These are phyloP conservation scores for Lasiodiplodia citricola DNA, from an alignment of 2,329 filamentous ascomycete species.

Conservation along the genomic window DNA sequence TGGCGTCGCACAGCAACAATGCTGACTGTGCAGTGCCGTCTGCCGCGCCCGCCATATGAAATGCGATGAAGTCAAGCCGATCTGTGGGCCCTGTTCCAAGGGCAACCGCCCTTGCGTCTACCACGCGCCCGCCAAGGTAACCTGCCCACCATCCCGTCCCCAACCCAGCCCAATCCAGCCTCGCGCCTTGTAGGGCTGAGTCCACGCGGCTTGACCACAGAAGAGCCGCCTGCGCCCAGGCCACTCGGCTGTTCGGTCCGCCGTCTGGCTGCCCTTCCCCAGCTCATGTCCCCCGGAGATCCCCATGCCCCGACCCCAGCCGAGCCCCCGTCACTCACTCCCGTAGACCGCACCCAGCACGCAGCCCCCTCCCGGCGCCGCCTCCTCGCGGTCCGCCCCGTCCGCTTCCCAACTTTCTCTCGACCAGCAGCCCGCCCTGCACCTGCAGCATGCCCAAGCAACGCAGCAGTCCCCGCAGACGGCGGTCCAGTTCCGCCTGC, in stretches of 20 bases:
- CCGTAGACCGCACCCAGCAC: not conserved
- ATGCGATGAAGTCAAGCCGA: constrained; percentile 55
- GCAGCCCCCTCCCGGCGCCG: not conserved
- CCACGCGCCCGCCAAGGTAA: constrained; percentile 27
- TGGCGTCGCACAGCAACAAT: not conserved
- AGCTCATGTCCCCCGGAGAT: not conserved
- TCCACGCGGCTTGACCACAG: not conserved
- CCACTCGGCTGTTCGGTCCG: not conserved
- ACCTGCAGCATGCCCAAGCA: not conserved
- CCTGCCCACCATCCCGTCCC: constrained; percentile 14
- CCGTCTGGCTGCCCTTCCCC: not conserved
- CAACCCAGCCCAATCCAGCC: constrained; percentile 5
- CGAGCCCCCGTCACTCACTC: not conserved
- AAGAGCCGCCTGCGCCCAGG: constrained; percentile 5
- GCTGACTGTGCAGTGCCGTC: constrained; percentile 42
- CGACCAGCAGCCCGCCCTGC: not conserved
- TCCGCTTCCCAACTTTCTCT: not conserved
- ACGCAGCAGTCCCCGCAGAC: not conserved
- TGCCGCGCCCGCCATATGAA: constrained; percentile 57
- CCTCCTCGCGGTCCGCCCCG: not conserved
- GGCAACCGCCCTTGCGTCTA: constrained; percentile 51
- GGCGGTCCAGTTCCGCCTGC: constrained; percentile 8
- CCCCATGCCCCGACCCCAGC: not conserved
- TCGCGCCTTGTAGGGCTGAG: constrained; percentile 22
- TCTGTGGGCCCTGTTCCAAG: constrained; percentile 52